phyloP scores from a whole-genome alignment of 2,329 filamentous ascomycete species.

The Cladosporium sphaerospermum region DNA sequence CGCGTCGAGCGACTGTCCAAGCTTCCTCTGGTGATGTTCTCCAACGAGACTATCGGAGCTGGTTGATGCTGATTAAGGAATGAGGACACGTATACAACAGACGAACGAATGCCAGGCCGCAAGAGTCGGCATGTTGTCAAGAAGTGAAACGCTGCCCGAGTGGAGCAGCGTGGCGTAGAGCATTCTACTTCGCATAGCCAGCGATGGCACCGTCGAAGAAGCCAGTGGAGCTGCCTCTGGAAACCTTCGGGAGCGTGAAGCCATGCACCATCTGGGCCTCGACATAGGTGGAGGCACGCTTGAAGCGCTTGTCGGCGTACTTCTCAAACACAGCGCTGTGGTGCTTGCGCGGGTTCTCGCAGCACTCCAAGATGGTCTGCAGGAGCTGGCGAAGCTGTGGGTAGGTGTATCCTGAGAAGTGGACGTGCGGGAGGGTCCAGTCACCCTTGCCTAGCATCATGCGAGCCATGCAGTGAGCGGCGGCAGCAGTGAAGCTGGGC shows the following conservation, averaged over 20 bases:
- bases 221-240: not conserved
- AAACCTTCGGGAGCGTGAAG: constrained; percentile 1
- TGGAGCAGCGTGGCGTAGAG: not conserved
- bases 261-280: constrained; percentile 57
- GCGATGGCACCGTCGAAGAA: not conserved
- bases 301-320: constrained; percentile 82
- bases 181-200: not conserved
- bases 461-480: constrained; percentile 84
- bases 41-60: constrained; percentile 3
- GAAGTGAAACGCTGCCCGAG: not conserved
- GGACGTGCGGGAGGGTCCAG: constrained; percentile 77
- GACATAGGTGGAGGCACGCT: constrained; percentile 74
- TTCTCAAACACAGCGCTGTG: constrained; percentile 87
- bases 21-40: not conserved
- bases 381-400: constrained; percentile 73
- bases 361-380: constrained; percentile 77
- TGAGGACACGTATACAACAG: not conserved
- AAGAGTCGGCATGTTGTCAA: not conserved
- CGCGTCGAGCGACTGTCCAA: constrained; percentile 10
- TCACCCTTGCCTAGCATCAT: constrained; percentile 84
- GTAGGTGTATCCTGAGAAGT: constrained; percentile 92
- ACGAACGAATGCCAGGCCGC: constrained; percentile 3
- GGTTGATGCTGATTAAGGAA: not conserved
- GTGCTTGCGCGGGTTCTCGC: constrained; percentile 71
- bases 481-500: constrained; percentile 84